These are phyloP conservation scores for Colletotrichum cordylinicola DNA, from an alignment of 2,329 filamentous ascomycete species.

Conservation along the genomic window DNA sequence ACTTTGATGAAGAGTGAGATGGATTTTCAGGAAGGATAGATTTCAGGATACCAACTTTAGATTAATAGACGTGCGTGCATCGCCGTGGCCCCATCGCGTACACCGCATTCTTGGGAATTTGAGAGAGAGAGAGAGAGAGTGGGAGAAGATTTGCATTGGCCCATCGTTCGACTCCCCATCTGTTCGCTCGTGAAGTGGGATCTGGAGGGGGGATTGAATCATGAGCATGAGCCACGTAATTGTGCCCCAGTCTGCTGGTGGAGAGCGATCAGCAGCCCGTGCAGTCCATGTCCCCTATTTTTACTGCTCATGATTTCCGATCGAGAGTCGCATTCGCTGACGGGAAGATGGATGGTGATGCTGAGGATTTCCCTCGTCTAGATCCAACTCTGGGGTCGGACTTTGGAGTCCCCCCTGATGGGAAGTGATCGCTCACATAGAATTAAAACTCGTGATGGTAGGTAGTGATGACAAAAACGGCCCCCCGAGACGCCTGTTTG, in stretches of 20 bases:
- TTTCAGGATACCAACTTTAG: neutral
- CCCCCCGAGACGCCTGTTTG: neutral
- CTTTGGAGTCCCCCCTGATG: neutral
- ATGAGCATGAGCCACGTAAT: neutral
- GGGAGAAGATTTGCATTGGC: neutral
- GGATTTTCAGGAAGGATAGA: neutral
- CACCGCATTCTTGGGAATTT: neutral
- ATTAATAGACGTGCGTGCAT: neutral
- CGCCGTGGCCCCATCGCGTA: neutral
- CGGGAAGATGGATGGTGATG: neutral
- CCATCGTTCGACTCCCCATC: neutral
- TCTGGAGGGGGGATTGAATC: neutral
- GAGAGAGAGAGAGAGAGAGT: neutral
- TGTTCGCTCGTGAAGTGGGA: slow-evolving; percentile 1
- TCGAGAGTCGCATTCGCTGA: neutral
- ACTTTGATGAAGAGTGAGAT: slow-evolving; percentile 32
- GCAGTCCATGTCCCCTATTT: neutral
- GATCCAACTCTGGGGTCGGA: neutral
- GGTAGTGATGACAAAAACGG: neutral
- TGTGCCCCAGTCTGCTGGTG: neutral
- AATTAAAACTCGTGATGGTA: neutral
- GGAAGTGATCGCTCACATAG: slow-evolving; percentile 1
- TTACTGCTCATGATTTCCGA: neutral
- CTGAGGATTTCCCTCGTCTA: neutral
- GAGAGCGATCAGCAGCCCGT: slow-evolving; percentile 7